Conservation (phyloP, 129 eudicot genomes). For the Logfia minima region DNA sequence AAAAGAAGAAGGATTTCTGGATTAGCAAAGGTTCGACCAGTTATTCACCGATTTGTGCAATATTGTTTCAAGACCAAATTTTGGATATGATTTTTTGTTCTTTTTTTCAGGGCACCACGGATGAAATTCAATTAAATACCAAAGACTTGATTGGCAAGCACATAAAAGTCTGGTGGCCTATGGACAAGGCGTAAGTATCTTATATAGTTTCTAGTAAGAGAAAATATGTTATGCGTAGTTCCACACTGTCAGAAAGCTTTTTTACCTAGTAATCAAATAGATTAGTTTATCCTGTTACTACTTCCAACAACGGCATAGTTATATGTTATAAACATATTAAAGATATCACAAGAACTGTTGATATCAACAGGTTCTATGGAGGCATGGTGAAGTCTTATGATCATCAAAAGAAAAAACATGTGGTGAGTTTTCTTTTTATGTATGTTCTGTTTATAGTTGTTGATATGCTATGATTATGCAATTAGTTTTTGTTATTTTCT, state of each 20-base stretch:
- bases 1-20: constrained; percentile 61
- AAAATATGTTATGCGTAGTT: background rate
- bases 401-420: constrained; percentile 70
- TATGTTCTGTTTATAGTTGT: constrained; percentile 9
- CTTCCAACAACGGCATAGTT: background rate
- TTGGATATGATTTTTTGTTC: background rate
- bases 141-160: constrained; percentile 71
- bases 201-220: background rate
- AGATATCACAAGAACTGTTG: constrained; percentile 13
- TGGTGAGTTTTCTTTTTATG: constrained; percentile 53
- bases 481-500: background rate
- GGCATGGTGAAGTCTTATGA: constrained; percentile 94
- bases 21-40: constrained; percentile 64
- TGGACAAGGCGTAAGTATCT: constrained; percentile 81
- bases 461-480: background rate
- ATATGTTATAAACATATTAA: background rate
- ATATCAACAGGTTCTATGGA: constrained; percentile 70
- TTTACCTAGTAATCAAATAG: background rate
- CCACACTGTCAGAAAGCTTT: background rate
- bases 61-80: background rate
- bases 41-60: background rate
- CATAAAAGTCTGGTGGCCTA: constrained; percentile 95
- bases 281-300: background rate
- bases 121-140: constrained; percentile 40
- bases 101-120: constrained; percentile 60